These are phyloP conservation scores for Pseudozyma sp. DNA, from an alignment of 1,284 basidiomycete genomes.

Conservation along the genomic window DNA sequence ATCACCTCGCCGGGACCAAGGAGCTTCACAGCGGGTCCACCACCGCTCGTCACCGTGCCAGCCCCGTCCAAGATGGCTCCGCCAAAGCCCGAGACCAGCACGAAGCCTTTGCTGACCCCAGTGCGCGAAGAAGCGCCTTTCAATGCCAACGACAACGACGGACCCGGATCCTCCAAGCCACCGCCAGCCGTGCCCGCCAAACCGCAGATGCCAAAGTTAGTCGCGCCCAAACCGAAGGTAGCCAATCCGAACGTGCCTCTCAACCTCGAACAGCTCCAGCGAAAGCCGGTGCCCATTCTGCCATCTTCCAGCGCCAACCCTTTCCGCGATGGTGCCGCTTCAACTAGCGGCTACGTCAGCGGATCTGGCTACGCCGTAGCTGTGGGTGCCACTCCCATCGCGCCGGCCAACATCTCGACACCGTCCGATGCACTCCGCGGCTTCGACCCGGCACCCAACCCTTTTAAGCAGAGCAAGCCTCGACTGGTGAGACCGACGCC, in stretches of 20 bases:
- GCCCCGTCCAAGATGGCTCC: conserved; percentile 24
- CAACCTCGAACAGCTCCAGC: conserved; percentile 37
- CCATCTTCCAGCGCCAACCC: conserved; percentile 46
- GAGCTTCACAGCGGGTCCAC: conserved; percentile 31
- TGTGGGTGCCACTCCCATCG: conserved; percentile 27
- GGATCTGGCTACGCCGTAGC: conserved; percentile 43
- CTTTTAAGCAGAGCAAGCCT: conserved; percentile 64
- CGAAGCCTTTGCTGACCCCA: conserved; percentile 45
- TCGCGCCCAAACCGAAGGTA: conserved; percentile 48
- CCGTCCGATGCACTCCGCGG: conserved; percentile 45
- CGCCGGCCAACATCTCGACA: conserved; percentile 41
- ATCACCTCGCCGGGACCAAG: conserved; percentile 33
- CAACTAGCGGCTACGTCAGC: conserved; percentile 27
- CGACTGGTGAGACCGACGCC: conserved; percentile 63
- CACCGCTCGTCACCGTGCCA: conserved; percentile 12
- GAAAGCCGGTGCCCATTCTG: conserved; percentile 30
- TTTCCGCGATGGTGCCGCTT: conserved; percentile 39
- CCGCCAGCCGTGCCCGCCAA: conserved; percentile 54
- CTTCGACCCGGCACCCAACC: conserved; percentile 62
- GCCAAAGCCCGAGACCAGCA: conserved; percentile 37
- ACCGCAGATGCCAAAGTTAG: conserved; percentile 46
- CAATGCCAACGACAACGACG: conserved; percentile 17
- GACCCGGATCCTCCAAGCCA: conserved; percentile 16
- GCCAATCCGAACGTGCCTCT: conserved; percentile 45
- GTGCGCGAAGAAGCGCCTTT: conserved; percentile 37